These are phyloP conservation scores for Psidium guajava DNA, from an alignment of 345 rosid genomes.

Conservation along the genomic window DNA sequence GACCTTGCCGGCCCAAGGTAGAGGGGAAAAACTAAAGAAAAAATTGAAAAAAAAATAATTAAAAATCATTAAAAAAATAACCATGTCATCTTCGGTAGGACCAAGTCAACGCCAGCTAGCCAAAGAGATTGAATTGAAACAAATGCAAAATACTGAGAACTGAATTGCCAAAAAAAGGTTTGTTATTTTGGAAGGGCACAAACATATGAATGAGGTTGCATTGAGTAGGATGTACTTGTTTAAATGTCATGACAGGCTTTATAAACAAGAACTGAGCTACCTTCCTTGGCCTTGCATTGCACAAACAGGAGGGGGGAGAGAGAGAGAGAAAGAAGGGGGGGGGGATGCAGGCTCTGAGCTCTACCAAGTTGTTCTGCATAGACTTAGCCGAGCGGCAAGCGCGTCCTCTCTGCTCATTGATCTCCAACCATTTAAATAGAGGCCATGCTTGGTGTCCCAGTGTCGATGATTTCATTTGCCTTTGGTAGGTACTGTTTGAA, in stretches of 20 bases:
- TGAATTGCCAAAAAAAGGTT: too few species aligned
- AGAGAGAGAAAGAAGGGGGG: not conserved
- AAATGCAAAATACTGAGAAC: too few species aligned
- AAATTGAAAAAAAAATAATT: too few species aligned
- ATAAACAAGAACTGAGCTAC: not conserved
- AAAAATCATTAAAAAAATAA: too few species aligned
- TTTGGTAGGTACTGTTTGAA: not conserved
- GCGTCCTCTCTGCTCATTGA: not conserved
- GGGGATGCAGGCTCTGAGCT: not conserved
- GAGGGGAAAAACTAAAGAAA: too few species aligned
- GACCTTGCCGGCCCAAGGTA: too few species aligned
- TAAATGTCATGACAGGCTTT: not conserved
- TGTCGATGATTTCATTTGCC: too few species aligned
- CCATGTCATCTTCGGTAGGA: too few species aligned
- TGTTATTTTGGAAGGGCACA: not conserved
- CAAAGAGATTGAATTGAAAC: too few species aligned
- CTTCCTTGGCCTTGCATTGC: not conserved
- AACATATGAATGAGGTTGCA: not conserved
- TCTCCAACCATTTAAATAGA: not conserved
- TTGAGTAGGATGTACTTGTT: not conserved
- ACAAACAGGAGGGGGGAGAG: not conserved
- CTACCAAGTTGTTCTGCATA: not conserved
- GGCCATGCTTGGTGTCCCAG: too few species aligned
- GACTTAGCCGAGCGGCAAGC: not conserved
- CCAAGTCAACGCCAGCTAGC: too few species aligned